phyloP scores from a whole-genome alignment of 148 eudicot genomes.

The Rhododendron mucronatum region DNA sequence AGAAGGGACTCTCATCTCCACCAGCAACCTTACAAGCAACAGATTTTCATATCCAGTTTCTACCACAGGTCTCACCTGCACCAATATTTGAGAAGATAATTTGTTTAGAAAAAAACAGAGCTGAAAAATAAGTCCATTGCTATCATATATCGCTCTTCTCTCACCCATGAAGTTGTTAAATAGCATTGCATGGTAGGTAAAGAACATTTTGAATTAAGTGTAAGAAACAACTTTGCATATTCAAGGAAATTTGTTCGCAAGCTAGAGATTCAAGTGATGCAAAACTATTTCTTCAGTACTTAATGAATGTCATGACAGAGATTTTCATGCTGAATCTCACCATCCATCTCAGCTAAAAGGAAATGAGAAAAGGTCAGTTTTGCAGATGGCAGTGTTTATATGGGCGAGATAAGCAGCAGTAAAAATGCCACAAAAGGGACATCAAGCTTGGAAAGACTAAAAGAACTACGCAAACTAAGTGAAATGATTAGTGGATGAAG shows the following conservation, averaged over 20 bases:
- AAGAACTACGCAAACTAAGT: not conserved
- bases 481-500: not conserved
- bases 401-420: not conserved
- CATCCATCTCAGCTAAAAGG: not conserved
- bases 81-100: slow-evolving; percentile 3
- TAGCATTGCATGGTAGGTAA: not conserved
- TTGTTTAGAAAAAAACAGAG: not conserved
- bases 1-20: slow-evolving; percentile 5
- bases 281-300: not conserved
- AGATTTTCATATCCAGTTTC: slow-evolving; percentile 86
- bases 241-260: not conserved
- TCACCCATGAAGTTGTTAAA: not conserved
- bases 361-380: not conserved
- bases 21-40: not conserved
- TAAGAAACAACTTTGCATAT: not conserved
- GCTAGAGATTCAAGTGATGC: not conserved
- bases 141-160: not conserved
- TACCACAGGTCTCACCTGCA: slow-evolving; percentile 94
- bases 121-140: not conserved
- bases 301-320: not conserved
- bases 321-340: not conserved
- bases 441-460: not conserved
- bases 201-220: not conserved
- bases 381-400: not conserved
- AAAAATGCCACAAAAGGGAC: not conserved